These are phyloP conservation scores for Neophaeococcomyces aloes DNA, from an alignment of 2,329 filamentous ascomycete genomes.

Conservation along the genomic window DNA sequence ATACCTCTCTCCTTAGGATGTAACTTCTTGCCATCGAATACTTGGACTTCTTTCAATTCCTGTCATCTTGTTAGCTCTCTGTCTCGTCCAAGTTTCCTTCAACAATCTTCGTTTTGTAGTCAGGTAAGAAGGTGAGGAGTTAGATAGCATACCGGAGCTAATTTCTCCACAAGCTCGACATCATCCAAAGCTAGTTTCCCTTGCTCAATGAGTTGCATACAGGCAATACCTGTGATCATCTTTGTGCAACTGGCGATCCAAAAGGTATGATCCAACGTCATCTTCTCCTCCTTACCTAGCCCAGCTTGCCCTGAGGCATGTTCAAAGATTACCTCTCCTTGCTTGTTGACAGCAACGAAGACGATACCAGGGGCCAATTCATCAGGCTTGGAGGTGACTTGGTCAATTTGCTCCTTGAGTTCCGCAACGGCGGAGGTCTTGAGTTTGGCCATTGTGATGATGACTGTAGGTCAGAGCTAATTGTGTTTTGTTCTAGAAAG, in stretches of 20 bases:
- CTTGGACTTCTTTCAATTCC: conserved; percentile 40
- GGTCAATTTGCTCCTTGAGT: conserved; percentile 19
- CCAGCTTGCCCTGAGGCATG: conserved; percentile 24
- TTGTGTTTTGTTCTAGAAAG: too few species aligned
- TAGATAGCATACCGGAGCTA: conserved; percentile 28
- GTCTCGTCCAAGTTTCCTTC: too few species aligned
- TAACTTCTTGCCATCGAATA: conserved; percentile 30
- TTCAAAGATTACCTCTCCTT: conserved; percentile 23
- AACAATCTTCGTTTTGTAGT: too few species aligned
- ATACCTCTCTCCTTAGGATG: conserved; percentile 34
- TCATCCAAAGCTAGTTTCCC: conserved; percentile 42
- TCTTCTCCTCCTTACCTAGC: conserved; percentile 14
- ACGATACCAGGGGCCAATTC: conserved; percentile 20
- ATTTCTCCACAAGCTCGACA: conserved; percentile 34
- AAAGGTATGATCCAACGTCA: conserved; percentile 25
- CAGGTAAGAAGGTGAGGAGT: too few species aligned
- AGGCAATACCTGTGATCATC: conserved; percentile 42
- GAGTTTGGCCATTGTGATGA: conserved; percentile 18
- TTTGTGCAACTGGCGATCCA: conserved; percentile 52
- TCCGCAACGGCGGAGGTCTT: conserved; percentile 13
- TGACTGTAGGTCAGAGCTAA: neutral
- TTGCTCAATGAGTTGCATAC: conserved; percentile 49
- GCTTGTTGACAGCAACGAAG: conserved; percentile 21
- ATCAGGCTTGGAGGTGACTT: conserved; percentile 12
- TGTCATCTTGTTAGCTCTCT: too few species aligned